These are phyloP conservation scores for Chenopodium suecicum DNA, from an alignment of 148 eudicot species.

Conservation along the genomic window DNA sequence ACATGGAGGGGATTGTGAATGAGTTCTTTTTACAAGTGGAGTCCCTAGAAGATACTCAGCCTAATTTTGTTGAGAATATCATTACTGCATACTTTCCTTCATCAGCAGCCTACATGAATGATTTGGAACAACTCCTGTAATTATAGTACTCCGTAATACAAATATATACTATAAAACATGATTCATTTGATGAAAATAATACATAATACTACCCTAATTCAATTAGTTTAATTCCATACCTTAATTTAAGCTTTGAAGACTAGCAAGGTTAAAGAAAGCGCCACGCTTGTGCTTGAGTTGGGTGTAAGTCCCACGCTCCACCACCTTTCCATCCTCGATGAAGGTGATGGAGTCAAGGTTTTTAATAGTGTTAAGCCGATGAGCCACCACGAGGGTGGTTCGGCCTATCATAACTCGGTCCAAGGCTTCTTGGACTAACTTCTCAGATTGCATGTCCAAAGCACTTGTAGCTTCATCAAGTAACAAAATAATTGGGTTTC, in stretches of 20 bases:
- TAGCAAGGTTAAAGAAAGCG: constrained; percentile 78
- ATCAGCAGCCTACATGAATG: not conserved
- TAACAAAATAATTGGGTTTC: constrained; percentile 62
- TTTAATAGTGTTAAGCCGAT: constrained; percentile 77
- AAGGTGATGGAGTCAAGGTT: constrained; percentile 65
- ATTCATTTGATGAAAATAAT: not conserved
- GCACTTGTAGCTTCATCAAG: constrained; percentile 95
- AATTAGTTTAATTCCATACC: not conserved
- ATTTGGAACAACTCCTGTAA: constrained; percentile 9
- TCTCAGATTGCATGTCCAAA: constrained; percentile 79
- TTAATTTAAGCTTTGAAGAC: constrained; percentile 42
- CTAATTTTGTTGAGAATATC: constrained; percentile 20
- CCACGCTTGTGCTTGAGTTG: constrained; percentile 70
- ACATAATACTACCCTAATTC: not conserved
- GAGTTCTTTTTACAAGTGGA: constrained; percentile 9
- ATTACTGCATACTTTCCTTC: constrained; percentile 14
- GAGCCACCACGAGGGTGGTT: constrained; percentile 85
- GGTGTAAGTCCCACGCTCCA: constrained; percentile 59
- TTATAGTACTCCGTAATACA: not conserved
- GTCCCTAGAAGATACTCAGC: not conserved
- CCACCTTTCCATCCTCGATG: constrained; percentile 68
- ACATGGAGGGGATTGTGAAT: constrained; percentile 20
- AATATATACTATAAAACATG: not conserved
- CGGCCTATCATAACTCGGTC: constrained; percentile 74
- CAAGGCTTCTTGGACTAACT: constrained; percentile 75